Percentiles rank a stretch among this genome's conserved stretches.
Evolutionary conservation across 1,284 basidiomycete species (phyloP).

Genomic region (Kalmanozyma brasiliensis): DNA sequence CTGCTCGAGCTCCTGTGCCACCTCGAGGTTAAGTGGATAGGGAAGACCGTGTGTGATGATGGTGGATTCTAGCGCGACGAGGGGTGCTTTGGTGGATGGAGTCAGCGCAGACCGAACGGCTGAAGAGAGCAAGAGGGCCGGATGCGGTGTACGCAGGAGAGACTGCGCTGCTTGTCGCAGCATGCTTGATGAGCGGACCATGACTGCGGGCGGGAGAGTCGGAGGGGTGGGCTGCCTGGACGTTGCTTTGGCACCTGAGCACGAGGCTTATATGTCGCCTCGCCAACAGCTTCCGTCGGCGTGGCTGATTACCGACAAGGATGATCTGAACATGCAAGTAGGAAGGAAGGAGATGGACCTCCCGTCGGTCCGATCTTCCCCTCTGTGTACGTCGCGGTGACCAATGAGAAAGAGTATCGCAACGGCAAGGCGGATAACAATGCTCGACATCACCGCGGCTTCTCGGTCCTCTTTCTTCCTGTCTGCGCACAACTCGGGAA

Average conservation of each 20-base stretch:
- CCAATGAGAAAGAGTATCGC: too few relatives aligned
- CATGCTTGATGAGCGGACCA: slow-evolving; percentile 35
- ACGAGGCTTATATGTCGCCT: slow-evolving; percentile 5
- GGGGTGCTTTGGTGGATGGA: slow-evolving; percentile 50
- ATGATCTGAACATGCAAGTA: neutral
- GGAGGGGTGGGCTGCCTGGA: too few relatives aligned
- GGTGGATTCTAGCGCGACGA: slow-evolving; percentile 77
- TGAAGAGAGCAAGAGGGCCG: slow-evolving; percentile 18
- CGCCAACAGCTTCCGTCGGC: too few relatives aligned
- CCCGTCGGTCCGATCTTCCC: slow-evolving; percentile 26
- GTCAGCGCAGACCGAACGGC: slow-evolving; percentile 29
- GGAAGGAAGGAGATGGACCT: neutral
- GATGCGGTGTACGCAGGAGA: slow-evolving; percentile 31
- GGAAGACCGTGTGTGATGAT: slow-evolving; percentile 84
- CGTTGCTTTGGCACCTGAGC: neutral
- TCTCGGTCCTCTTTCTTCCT: slow-evolving; percentile 13
- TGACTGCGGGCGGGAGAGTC: slow-evolving; percentile 3
- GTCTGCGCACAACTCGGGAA: too few relatives aligned
- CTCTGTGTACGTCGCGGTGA: slow-evolving; percentile 1
- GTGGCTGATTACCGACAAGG: neutral
- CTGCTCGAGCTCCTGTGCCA: slow-evolving; percentile 78
- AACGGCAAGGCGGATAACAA: neutral
- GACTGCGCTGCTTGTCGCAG: slow-evolving; percentile 35
- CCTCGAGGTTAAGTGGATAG: slow-evolving; percentile 79
- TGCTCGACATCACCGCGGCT: too few relatives aligned